These are phyloP conservation scores for Rhinocladiella mackenziei DNA, from an alignment of 2,329 filamentous ascomycete species.

Conservation along the genomic window DNA sequence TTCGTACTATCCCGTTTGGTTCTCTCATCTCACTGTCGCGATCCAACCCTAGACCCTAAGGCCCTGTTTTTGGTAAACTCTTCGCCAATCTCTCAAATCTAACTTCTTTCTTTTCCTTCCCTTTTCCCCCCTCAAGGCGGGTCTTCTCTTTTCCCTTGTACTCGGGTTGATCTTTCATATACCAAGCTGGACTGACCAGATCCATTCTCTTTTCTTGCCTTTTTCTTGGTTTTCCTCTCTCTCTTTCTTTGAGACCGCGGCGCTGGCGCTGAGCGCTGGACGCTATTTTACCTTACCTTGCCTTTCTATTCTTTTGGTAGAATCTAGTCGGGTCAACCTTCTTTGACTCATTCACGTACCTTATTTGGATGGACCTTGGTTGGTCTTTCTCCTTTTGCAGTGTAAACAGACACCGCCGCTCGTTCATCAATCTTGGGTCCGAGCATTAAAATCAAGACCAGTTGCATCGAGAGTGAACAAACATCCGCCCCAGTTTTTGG, in stretches of 20 bases:
- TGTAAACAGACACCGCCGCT: too few relatives aligned
- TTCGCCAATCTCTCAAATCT: not conserved
- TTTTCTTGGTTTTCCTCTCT: conserved; percentile 7
- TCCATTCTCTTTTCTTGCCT: conserved; percentile 12
- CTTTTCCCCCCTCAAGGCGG: conserved; percentile 2
- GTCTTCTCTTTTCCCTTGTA: conserved; percentile 7
- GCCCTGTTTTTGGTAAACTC: not conserved
- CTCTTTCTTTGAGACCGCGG: conserved; percentile 4
- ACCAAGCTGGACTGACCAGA: conserved; percentile 13
- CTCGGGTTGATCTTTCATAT: conserved; percentile 14
- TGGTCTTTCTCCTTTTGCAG: too few relatives aligned
- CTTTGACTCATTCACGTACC: not conserved
- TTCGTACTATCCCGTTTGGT: conserved; percentile 1
- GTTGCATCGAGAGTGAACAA: too few relatives aligned
- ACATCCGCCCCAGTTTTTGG: too few relatives aligned
- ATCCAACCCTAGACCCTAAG: not conserved
- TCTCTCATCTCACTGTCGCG: not conserved
- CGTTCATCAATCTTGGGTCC: too few relatives aligned
- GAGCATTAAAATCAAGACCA: too few relatives aligned
- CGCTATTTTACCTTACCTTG: conserved; percentile 7
- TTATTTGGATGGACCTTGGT: not conserved
- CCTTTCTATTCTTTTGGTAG: not conserved
- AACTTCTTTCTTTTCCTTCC: not conserved
- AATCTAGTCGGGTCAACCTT: not conserved
- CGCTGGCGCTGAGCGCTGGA: conserved; percentile 26